phyloP scores from a whole-genome alignment of 495 filamentous ascomycete genomes.

The Xylaria palmicola region DNA sequence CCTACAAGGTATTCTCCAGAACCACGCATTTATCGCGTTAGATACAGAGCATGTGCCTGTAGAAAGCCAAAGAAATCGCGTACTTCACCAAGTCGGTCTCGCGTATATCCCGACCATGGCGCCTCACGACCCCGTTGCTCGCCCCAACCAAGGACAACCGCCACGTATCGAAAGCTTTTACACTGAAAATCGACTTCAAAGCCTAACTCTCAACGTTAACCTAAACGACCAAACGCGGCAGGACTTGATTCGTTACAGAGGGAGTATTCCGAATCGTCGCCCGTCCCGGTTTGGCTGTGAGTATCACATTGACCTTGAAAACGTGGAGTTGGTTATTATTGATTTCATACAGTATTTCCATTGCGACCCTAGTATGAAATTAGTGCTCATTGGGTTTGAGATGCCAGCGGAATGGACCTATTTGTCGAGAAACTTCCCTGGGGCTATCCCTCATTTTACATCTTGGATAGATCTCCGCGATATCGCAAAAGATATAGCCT shows the following conservation, averaged over 20 bases:
- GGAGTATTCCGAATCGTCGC: conserved; percentile 7
- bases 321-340: conserved; percentile 1
- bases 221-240: not conserved
- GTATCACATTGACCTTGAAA: conserved; percentile 4
- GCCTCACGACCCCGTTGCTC: not conserved
- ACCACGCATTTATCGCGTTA: conserved; percentile 7
- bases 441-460: conserved; percentile 5
- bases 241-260: conserved; percentile 1
- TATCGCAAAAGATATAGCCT: conserved; percentile 13
- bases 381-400: conserved; percentile 11
- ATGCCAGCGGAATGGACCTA: conserved; percentile 10
- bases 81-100: conserved; percentile 13
- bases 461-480: conserved; percentile 12
- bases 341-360: conserved; percentile 1
- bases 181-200: not conserved
- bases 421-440: not conserved
- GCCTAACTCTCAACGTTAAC: conserved; percentile 1
- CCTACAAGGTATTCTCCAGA: not conserved
- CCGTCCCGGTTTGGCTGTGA: conserved; percentile 7
- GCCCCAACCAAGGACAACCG: not conserved
- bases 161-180: conserved; percentile 3
- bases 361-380: conserved; percentile 1
- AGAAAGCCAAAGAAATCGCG: not conserved
- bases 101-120: conserved; percentile 1
- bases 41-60: conserved; percentile 12